Evolutionary conservation across 768 basidiomycete genomes (phyloP), one percentile per base, ranked within the genome.

Genomic region (Leucocoprinus sp.): DNA sequence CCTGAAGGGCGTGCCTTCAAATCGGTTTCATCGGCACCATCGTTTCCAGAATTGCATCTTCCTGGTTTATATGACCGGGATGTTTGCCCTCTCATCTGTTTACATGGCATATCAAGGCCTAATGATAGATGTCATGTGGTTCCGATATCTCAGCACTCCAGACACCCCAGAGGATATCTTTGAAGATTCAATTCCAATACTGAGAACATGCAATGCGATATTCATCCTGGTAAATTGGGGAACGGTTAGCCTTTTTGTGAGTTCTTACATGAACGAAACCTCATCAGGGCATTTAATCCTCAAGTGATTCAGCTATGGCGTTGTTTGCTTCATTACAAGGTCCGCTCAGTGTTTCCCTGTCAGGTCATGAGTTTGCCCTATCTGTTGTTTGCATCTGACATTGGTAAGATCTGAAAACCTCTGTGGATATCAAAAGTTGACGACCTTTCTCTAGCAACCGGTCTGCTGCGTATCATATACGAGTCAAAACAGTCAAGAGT

Each of bases 81-180:
- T 47, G 45, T 47, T 47, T 31, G 38, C 38, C 0, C 18, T 47
- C 19, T 31, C 45, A 11, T 38, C 37, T 26, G 6, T 40, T 8
- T 33, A 17, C n/a, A 40, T 47, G 45, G 45, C 28, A 18, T 38
- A 40, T 22, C 45, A 47, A 18, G 29, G 45, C 22, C 33, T 47
- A 8, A 41, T 34, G 27, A 23, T 15, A 3, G 38, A 21, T 9
- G 18, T 17, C 15, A 31, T 38, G 14, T 47, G 45, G 45, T 27
- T n/a, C 31, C 19, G 23, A 21, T 41, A 23, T 21, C 39, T 24
- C 22, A 39, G 4, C 11, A 17, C n/a, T 27, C 26, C 5, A 11
- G 11, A 11, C 11, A 8, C 12, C 2, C 5, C 12, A 4, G 23
- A 23, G 6, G 8, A 9, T n/a, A 12, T 40, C 5, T 39, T 47